phyloP scores from a whole-genome alignment of 1,284 basidiomycete species.

The Serendipita sp. region DNA sequence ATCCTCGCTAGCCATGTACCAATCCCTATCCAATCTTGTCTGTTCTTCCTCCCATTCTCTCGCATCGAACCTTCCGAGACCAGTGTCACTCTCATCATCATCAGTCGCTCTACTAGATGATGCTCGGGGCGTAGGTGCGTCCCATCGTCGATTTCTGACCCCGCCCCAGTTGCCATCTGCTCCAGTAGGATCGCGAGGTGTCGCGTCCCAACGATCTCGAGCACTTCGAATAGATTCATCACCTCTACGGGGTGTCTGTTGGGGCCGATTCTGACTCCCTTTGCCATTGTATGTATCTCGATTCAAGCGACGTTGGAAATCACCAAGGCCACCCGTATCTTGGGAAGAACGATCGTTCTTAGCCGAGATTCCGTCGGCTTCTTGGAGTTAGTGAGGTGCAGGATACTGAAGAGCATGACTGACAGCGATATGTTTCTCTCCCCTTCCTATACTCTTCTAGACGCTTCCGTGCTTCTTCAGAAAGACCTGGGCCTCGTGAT shows the following conservation, averaged over 20 bases:
- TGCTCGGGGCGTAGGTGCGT: conserved; percentile 69
- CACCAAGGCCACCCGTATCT: conserved; percentile 50
- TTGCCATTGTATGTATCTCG: conserved; percentile 30
- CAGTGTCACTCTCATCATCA: conserved; percentile 45
- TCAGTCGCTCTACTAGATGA: conserved; percentile 35
- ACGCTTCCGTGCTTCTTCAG: conserved; percentile 51
- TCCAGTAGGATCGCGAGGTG: conserved; percentile 41
- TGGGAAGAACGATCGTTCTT: conserved; percentile 37
- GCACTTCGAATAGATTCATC: conserved; percentile 18
- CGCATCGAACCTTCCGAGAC: conserved; percentile 39
- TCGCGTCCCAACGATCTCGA: conserved; percentile 62
- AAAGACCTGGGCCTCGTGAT: conserved; percentile 81
- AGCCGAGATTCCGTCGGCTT: conserved; percentile 46
- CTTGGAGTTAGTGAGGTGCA: conserved; percentile 5
- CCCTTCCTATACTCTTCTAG: conserved; percentile 64
- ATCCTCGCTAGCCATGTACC: conserved; percentile 86
- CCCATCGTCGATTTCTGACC: conserved; percentile 57
- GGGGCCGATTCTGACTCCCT: neutral
- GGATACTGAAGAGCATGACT: conserved; percentile 9
- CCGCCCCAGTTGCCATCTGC: conserved; percentile 39
- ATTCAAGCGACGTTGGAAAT: conserved; percentile 55
- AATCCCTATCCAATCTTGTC: conserved; percentile 75
- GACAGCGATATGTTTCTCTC: conserved; percentile 53
- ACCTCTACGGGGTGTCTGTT: conserved; percentile 9
- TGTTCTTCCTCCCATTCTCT: conserved; percentile 95